These are phyloP conservation scores for Thielaviopsis euricoi DNA, from an alignment of 2,329 filamentous ascomycete species.

Conservation along the genomic window DNA sequence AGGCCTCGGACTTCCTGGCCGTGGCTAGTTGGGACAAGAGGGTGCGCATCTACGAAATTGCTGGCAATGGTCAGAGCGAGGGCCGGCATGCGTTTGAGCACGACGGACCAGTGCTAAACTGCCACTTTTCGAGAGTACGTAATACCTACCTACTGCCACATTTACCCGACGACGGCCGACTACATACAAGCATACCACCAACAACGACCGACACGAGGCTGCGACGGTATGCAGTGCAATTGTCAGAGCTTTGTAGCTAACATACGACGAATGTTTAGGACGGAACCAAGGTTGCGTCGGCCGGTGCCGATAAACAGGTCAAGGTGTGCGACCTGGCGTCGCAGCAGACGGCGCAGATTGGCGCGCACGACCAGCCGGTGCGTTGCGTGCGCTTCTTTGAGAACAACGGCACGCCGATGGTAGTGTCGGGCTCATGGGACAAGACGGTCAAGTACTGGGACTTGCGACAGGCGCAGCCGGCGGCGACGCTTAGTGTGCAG, in stretches of 20 bases:
- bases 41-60: slow-evolving; percentile 90
- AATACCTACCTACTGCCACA: too few species aligned
- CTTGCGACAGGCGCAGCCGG: slow-evolving; percentile 47
- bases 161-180: too few species aligned
- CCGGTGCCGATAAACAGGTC: slow-evolving; percentile 78
- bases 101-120: slow-evolving; percentile 67
- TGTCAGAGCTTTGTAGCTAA: background rate
- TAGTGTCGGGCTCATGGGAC: slow-evolving; percentile 87
- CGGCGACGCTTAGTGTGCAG: slow-evolving; percentile 49
- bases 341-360: slow-evolving; percentile 54
- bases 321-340: slow-evolving; percentile 69
- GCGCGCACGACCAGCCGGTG: slow-evolving; percentile 72
- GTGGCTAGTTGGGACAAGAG: slow-evolving; percentile 96
- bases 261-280: slow-evolving; percentile 38
- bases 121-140: slow-evolving; percentile 75
- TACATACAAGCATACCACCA: too few species aligned
- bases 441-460: slow-evolving; percentile 89
- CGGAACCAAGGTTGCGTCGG: slow-evolving; percentile 74
- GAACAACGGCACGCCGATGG: slow-evolving; percentile 53
- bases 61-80: slow-evolving; percentile 57
- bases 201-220: too few species aligned
- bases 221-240: too few species aligned
- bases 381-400: slow-evolving; percentile 66
- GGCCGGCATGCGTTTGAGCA: slow-evolving; percentile 79
- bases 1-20: slow-evolving; percentile 60